These are phyloP conservation scores for Corymbia maculata DNA, from an alignment of 345 rosid species.

Conservation along the genomic window DNA sequence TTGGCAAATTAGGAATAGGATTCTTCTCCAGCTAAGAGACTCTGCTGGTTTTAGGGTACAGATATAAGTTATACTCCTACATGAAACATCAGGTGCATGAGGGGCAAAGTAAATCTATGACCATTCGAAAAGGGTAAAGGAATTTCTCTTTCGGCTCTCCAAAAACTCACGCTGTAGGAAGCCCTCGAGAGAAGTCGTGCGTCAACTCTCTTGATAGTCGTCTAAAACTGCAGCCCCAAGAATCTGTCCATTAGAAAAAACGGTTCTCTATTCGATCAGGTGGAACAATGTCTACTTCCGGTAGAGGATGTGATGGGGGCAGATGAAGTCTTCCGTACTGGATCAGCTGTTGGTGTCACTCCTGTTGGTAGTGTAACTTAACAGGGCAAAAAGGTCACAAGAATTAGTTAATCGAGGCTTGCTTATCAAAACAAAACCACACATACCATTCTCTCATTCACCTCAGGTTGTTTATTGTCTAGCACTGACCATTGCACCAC, in stretches of 20 bases:
- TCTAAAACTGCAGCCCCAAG: neutral
- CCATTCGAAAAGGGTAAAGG: neutral
- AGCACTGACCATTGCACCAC: neutral
- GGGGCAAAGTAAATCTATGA: neutral
- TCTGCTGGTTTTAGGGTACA: too few relatives aligned
- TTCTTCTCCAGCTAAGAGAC: too few relatives aligned
- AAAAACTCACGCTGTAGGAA: neutral
- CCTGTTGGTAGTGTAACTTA: conserved; percentile 28
- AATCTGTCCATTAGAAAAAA: neutral
- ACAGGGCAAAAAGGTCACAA: conserved; percentile 7
- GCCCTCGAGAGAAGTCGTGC: neutral
- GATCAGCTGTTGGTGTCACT: conserved; percentile 25
- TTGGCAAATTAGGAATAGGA: neutral
- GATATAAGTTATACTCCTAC: too few relatives aligned
- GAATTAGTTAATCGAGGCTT: too few relatives aligned
- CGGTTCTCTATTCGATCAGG: conserved; percentile 7
- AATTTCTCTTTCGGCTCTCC: neutral
- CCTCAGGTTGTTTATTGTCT: neutral
- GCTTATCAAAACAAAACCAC: neutral
- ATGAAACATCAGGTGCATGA: too few relatives aligned
- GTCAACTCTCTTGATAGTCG: neutral
- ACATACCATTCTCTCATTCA: neutral
- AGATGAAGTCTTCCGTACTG: conserved; percentile 44
- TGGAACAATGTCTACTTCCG: conserved; percentile 21
- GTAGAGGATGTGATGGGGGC: conserved; percentile 24